phyloP scores from a whole-genome alignment of 768 basidiomycete species.

The Suillus paluster region DNA sequence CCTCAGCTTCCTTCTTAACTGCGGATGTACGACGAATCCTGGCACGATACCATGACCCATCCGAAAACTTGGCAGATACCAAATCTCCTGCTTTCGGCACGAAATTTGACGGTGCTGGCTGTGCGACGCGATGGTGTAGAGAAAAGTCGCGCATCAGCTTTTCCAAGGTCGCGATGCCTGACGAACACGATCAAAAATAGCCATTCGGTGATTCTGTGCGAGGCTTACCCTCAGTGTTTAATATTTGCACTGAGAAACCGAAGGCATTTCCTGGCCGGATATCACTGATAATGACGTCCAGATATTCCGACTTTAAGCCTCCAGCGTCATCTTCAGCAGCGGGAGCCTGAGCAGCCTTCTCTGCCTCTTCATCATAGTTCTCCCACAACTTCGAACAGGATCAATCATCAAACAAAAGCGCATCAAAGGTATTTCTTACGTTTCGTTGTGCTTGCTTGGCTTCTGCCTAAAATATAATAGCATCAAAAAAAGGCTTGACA shows the following conservation, averaged over 20 bases:
- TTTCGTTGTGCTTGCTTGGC: slow-evolving; percentile 82
- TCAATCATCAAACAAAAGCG: slow-evolving; percentile 6
- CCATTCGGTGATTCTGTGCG: neutral
- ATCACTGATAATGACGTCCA: slow-evolving; percentile 93
- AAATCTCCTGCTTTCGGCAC: slow-evolving; percentile 85
- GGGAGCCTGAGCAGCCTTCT: slow-evolving; percentile 53
- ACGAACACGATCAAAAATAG: neutral
- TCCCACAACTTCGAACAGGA: slow-evolving; percentile 73
- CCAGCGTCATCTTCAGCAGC: slow-evolving; percentile 49
- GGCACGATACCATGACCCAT: slow-evolving; percentile 96
- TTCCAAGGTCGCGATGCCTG: slow-evolving; percentile 91
- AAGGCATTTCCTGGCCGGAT: slow-evolving; percentile 76
- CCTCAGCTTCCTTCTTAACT: slow-evolving; percentile 91
- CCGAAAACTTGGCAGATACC: slow-evolving; percentile 93
- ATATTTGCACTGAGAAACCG: slow-evolving; percentile 89
- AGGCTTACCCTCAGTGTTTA: slow-evolving; percentile 82
- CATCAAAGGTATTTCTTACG: slow-evolving; percentile 48
- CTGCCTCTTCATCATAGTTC: slow-evolving; percentile 77
- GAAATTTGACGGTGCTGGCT: slow-evolving; percentile 64
- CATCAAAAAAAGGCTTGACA: neutral
- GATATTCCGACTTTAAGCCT: slow-evolving; percentile 79
- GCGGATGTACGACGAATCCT: slow-evolving; percentile 86
- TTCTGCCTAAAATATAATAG: slow-evolving; percentile 56
- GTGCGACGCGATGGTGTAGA: slow-evolving; percentile 73
- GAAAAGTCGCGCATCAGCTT: slow-evolving; percentile 95